These are phyloP conservation scores for Podaxis sp. DNA, from an alignment of 768 basidiomycete genomes.

Conservation along the genomic window DNA sequence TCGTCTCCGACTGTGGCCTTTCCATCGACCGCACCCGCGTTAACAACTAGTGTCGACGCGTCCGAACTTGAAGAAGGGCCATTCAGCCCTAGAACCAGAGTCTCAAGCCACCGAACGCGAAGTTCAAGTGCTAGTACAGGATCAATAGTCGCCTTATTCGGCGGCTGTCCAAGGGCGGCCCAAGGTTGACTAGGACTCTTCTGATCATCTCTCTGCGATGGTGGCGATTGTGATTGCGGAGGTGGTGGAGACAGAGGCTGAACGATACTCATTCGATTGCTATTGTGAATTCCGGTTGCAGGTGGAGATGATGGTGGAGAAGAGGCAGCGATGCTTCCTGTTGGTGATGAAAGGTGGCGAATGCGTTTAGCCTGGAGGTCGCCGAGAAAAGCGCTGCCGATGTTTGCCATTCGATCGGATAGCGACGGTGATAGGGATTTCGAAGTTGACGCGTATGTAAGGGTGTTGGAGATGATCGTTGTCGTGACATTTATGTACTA, in stretches of 20 bases:
- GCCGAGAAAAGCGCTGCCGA: slow-evolving; percentile 82
- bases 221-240: background rate
- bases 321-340: slow-evolving; percentile 30
- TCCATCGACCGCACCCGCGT: slow-evolving; percentile 26
- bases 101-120: slow-evolving; percentile 78
- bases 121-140: slow-evolving; percentile 72
- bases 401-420: slow-evolving; percentile 41
- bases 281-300: slow-evolving; percentile 24
- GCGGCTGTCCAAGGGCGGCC: slow-evolving; percentile 15
- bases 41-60: background rate
- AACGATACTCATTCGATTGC: background rate
- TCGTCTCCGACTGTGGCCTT: slow-evolving; percentile 27
- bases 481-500: background rate
- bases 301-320: slow-evolving; percentile 44
- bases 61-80: background rate
- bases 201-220: background rate
- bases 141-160: slow-evolving; percentile 44
- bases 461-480: background rate
- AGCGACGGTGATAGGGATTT: background rate
- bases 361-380: slow-evolving; percentile 58
- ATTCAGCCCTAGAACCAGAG: slow-evolving; percentile 66
- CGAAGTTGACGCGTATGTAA: slow-evolving; percentile 2
- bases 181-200: background rate
- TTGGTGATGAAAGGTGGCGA: slow-evolving; percentile 60
- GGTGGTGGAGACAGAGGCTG: slow-evolving; percentile 22